These are phyloP conservation scores for Penicillium bovifimosum DNA, from an alignment of 495 filamentous ascomycete genomes.

Conservation along the genomic window DNA sequence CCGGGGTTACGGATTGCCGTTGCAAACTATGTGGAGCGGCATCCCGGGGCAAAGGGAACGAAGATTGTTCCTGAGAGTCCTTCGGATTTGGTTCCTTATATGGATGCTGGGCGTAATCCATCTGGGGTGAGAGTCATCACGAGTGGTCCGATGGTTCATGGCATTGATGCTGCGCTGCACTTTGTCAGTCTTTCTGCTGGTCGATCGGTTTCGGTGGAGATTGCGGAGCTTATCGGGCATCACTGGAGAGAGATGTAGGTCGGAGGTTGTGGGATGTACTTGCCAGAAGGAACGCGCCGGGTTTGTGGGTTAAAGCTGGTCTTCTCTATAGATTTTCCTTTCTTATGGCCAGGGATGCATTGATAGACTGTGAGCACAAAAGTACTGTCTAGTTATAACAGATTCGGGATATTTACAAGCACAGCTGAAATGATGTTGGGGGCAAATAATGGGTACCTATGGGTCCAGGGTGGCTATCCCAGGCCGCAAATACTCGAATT, in stretches of 20 bases:
- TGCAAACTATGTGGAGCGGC: not conserved
- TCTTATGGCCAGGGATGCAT: too few species aligned
- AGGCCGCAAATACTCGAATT: too few species aligned
- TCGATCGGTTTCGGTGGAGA: not conserved
- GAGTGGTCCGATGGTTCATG: not conserved
- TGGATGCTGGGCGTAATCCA: not conserved
- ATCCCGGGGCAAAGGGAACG: not conserved
- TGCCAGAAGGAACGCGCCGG: not conserved
- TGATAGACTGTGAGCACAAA: too few species aligned
- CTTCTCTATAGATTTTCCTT: not conserved
- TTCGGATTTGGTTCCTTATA: not conserved
- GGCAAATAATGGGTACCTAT: too few species aligned
- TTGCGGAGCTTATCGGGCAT: not conserved
- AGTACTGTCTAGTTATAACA: too few species aligned
- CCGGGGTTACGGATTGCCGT: not conserved
- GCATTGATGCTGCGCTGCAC: not conserved
- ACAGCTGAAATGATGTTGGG: too few species aligned
- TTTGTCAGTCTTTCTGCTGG: not conserved
- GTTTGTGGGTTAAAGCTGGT: not conserved
- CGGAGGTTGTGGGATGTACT: not conserved
- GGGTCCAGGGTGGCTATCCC: too few species aligned
- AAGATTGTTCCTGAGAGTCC: not conserved
- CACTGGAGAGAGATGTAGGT: not conserved
- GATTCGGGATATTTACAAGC: too few species aligned
- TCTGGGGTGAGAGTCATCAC: conserved; percentile 5